phyloP scores from a whole-genome alignment of 495 filamentous ascomycete species.

The Pseudoneurospora amorphoporcata region DNA sequence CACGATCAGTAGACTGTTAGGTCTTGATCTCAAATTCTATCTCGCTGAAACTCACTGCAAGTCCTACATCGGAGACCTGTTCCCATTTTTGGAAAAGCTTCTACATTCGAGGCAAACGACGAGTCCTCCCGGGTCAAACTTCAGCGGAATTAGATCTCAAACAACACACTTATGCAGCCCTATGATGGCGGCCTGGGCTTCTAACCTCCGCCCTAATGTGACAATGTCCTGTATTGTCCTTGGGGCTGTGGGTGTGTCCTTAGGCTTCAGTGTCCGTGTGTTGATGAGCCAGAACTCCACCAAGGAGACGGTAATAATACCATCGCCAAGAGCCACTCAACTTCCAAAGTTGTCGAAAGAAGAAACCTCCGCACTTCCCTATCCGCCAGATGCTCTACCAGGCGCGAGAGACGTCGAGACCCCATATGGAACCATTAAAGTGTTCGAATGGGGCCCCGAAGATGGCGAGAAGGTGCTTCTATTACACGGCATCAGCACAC shows the following conservation, averaged over 20 bases:
- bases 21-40: not conserved
- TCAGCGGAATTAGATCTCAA: not conserved
- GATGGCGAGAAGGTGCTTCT: conserved; percentile 63
- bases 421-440: conserved; percentile 61
- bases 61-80: not conserved
- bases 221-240: conserved; percentile 9
- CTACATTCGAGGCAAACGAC: not conserved
- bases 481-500: conserved; percentile 73
- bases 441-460: conserved; percentile 76
- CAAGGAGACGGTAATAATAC: conserved; percentile 8
- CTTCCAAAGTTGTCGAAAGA: conserved; percentile 12
- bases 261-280: conserved; percentile 5
- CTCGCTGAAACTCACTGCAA: not conserved
- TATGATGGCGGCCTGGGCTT: conserved; percentile 8
- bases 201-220: not conserved
- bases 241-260: conserved; percentile 11
- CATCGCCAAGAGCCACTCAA: conserved; percentile 13
- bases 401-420: conserved; percentile 63
- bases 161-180: not conserved
- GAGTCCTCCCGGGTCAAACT: not conserved
- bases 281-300: not conserved
- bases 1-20: not conserved
- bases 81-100: not conserved
- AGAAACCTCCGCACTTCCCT: conserved; percentile 33
- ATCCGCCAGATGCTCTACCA: conserved; percentile 66